phyloP scores from a whole-genome alignment of 768 basidiomycete genomes.

The Leccinum pellstonianum region DNA sequence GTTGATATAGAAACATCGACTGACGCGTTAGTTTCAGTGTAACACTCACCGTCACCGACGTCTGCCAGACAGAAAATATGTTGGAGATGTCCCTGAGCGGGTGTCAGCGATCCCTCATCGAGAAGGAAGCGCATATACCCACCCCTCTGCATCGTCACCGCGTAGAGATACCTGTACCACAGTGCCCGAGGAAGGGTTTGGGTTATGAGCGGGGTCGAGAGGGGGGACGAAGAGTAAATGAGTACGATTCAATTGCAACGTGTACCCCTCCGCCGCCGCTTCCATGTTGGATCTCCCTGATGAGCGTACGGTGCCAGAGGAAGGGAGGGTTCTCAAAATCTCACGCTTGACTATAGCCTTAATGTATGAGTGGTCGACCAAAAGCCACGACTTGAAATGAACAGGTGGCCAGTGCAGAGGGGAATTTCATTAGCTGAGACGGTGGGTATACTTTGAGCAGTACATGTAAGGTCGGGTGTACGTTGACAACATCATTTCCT shows the following conservation, averaged over 20 bases:
- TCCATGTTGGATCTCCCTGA: neutral
- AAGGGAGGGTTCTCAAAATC: neutral
- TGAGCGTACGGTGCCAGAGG: neutral
- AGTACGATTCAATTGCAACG: constrained; percentile 23
- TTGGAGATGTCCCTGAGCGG: constrained; percentile 5
- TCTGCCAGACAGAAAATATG: constrained; percentile 6
- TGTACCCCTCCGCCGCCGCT: constrained; percentile 4
- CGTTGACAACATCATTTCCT: constrained; percentile 43
- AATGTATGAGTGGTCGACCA: neutral
- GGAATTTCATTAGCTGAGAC: neutral
- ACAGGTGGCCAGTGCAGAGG: neutral
- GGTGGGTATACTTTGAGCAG: neutral
- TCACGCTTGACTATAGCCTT: neutral
- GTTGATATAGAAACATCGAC: neutral
- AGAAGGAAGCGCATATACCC: constrained; percentile 20
- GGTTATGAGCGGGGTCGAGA: neutral
- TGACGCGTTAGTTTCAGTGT: neutral
- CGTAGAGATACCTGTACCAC: constrained; percentile 29
- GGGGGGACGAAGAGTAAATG: constrained; percentile 26
- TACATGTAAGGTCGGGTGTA: neutral
- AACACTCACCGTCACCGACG: constrained; percentile 22
- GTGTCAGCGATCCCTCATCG: neutral
- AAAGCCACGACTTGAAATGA: neutral
- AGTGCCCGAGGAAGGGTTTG: constrained; percentile 10
- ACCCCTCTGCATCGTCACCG: constrained; percentile 14